These are phyloP conservation scores for Boletus coccyginus DNA, from an alignment of 768 basidiomycete species.

Conservation along the genomic window DNA sequence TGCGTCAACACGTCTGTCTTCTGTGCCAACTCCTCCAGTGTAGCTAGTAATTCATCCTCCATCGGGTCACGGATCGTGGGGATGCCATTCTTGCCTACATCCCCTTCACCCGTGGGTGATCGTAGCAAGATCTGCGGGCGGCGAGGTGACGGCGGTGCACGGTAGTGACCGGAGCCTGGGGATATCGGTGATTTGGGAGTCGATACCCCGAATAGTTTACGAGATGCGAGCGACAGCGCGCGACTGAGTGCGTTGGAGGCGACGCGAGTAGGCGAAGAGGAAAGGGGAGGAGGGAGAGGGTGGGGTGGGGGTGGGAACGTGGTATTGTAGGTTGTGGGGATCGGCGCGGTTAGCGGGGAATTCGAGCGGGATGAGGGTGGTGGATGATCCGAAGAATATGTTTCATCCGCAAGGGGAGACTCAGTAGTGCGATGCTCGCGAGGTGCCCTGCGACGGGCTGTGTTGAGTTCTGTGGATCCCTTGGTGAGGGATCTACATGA, in stretches of 20 bases:
- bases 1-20: conserved; percentile 93
- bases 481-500: conserved; percentile 9
- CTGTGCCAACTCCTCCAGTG: conserved; percentile 88
- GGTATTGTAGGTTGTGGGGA: conserved; percentile 34
- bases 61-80: conserved; percentile 54
- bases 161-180: conserved; percentile 37
- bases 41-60: conserved; percentile 79
- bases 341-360: conserved; percentile 21
- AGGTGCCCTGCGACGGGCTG: conserved; percentile 55
- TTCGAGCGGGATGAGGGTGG: conserved; percentile 23
- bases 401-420: conserved; percentile 49
- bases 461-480: conserved; percentile 54
- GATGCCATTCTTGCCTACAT: conserved; percentile 24
- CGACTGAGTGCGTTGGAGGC: conserved; percentile 75
- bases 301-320: conserved; percentile 70
- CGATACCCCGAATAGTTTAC: conserved; percentile 70
- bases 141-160: conserved; percentile 52
- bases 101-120: conserved; percentile 38
- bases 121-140: conserved; percentile 50
- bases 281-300: conserved; percentile 50
- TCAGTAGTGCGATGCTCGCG: conserved; percentile 53
- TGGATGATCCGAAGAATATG: conserved; percentile 36
- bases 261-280: conserved; percentile 65
- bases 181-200: conserved; percentile 37
- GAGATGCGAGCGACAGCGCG: conserved; percentile 76